phyloP scores from a whole-genome alignment of 768 basidiomycete genomes.

The Mycena leptocephala region DNA sequence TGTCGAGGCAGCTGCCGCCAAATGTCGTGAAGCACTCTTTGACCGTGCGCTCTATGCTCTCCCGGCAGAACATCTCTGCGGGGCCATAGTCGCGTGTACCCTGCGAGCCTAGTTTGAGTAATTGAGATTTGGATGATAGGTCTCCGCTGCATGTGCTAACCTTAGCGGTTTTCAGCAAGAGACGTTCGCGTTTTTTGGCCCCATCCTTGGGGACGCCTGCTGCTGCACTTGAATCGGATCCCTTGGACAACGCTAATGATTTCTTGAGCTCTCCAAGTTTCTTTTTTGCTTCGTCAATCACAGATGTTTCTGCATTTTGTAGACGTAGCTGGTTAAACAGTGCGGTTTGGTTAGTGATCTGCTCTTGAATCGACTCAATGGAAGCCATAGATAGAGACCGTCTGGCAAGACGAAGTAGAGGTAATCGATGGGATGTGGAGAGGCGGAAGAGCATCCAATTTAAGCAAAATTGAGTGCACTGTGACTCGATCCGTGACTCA shows the following conservation, averaged over 20 bases:
- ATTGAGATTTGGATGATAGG: constrained; percentile 14
- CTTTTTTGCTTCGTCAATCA: constrained; percentile 77
- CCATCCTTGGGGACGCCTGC: constrained; percentile 57
- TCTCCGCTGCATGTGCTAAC: constrained; percentile 57
- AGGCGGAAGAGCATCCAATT: constrained; percentile 35
- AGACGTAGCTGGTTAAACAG: constrained; percentile 76
- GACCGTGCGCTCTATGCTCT: constrained; percentile 91
- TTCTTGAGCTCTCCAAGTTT: constrained; percentile 81
- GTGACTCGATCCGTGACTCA: constrained; percentile 20
- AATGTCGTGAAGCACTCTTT: constrained; percentile 91
- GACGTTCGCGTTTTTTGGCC: constrained; percentile 76
- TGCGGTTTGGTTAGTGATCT: constrained; percentile 70
- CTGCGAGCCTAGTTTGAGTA: constrained; percentile 57
- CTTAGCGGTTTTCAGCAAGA: constrained; percentile 96
- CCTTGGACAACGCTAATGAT: constrained; percentile 60
- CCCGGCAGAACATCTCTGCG: constrained; percentile 92
- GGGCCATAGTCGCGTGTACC: constrained; percentile 97
- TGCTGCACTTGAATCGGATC: constrained; percentile 55
- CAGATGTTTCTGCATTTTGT: constrained; percentile 65
- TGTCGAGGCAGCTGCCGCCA: constrained; percentile 95
- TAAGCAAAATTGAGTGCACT: not conserved
- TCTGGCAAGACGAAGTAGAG: constrained; percentile 32
- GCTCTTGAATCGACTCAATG: constrained; percentile 56
- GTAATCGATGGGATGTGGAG: constrained; percentile 55
- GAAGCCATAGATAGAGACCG: constrained; percentile 50